Evolutionary conservation across 495 filamentous ascomycete genomes (phyloP), one percentile per base, ranked within the genome.

Genomic region (Trichodelitschia bisporula): DNA sequence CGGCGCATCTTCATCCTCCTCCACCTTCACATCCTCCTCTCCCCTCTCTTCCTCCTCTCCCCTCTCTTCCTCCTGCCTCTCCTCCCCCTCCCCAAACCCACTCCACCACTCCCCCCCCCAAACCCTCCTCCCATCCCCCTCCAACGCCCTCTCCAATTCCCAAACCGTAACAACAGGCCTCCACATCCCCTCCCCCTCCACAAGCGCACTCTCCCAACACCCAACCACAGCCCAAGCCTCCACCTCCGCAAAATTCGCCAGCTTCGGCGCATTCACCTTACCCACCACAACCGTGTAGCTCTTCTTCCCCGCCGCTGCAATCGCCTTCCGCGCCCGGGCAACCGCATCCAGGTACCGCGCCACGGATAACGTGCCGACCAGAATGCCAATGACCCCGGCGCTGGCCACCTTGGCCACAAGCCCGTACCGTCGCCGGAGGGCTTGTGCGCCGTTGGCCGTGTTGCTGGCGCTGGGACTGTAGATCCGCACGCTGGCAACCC

Each of bases 221-320:
- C 89, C 89, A 25, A 97, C 74, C 1, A 93, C 83, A 0, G 95
- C 82, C 86, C 86, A 97, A 10, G 76, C 89, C 13, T 77, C 83
- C 8, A 97, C 63, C 50, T 97, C 86, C 31, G 70, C 64, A 49
- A 97, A 97, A 50, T 97, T 97, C 15, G 86, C 89, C 3, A 97
- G 57, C 49, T 97, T 97, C 33, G 82, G 82, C 1, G 82, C 75
- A 43, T 95, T 95, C 2, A 95, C 57, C 44, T 93, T 95, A 23
- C 86, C 86, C 3, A 97, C 89, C 1, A 97, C 89, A 30, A 97
- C 80, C 14, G 79, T 76, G 48, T 97, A 95, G 48, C 63, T 72
- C 47, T 97, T 97, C 54, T 92, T 91, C 15, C 78, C 82, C 0
- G 74, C 70, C 1, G 57, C 61, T 2, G 61, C 57, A 36, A 95